phyloP scores from a whole-genome alignment of 305 asterid species.

The Caryopteris hybrid region DNA sequence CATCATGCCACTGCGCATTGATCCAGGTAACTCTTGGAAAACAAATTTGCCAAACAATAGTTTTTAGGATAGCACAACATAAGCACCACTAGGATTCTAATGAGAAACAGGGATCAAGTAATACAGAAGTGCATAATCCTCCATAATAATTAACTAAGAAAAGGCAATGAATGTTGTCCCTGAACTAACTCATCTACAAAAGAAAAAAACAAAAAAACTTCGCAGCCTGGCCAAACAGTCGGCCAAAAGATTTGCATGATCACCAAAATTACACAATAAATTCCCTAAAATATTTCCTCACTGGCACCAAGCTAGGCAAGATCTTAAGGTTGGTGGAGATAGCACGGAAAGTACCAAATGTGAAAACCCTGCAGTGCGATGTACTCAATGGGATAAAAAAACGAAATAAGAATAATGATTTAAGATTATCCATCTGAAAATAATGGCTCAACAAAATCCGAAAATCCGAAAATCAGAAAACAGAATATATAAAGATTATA shows the following conservation, averaged over 20 bases:
- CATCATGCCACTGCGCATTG: neutral
- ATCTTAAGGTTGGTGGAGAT: slow-evolving; percentile 15
- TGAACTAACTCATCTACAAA: slow-evolving; percentile 1
- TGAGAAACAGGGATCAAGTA: neutral
- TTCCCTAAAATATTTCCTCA: too few species aligned
- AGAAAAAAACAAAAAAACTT: too few species aligned
- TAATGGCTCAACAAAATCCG: slow-evolving; percentile 12
- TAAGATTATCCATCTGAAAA: neutral
- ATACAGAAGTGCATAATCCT: neutral
- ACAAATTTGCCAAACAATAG: neutral
- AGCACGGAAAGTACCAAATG: neutral
- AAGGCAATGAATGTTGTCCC: neutral
- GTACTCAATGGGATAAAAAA: neutral
- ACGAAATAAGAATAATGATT: neutral
- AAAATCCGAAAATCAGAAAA: neutral
- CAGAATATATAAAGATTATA: too few species aligned
- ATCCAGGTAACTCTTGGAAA: neutral
- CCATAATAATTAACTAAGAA: neutral
- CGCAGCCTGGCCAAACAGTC: neutral
- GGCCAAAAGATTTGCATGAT: slow-evolving; percentile 1
- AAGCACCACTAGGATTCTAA: neutral
- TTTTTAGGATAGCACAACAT: neutral
- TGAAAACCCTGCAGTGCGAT: neutral
- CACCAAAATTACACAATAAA: neutral
- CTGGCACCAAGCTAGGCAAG: slow-evolving; percentile 12